Base-by-base conservation (phyloP, 148 eudicot species). In the Cornus controversa region DNA sequence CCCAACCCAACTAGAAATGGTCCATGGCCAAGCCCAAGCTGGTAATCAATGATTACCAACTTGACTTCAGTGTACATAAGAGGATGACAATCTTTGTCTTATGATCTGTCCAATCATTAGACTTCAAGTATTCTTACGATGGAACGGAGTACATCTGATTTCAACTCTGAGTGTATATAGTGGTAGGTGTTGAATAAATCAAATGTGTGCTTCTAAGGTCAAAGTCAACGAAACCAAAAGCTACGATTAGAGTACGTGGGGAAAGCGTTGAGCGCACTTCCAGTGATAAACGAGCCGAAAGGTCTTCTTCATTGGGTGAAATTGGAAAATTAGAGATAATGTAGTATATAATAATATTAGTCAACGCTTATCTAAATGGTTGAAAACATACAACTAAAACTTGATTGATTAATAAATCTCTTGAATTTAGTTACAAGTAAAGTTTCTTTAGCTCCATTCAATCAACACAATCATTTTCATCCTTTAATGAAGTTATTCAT, bases 211-310 rank as follows among this genome's bases (percentile, higher is more conserved):
- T 50, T 16, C 57, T 11, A 50, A 14, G 23, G 40, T 26, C 22
- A 8, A 37, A 11, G 69, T 74, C 67, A 75, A 76, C 66, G 6
- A 37, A 57, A 34, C 18, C 67, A 73, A 34, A 58, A 60, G 67
- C 29, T 11, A 14, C 11, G 76, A 24, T 31, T 58, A 29, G 10
- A 4, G n/a, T n/a, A n/a, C n/a, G n/a, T 31, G 31, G 27, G 76
- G 54, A 73, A 34, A 73, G 76, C 29, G 50, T 50, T 8, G 75
- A 60, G 53, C 13, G 28, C 29, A 73, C 25, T 58, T 72, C 25
- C 40, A 58, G 76, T 73, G 26, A 22, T 23, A 29, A 58, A 27
- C 25, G 13, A 23, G 13, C 62, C 4, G 2, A 15, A 18, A 71
- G 25, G 16, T 5, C n/a, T 16, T 25, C 10, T 18, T 10, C 20